Evolutionary conservation across 129 eudicot genomes (phyloP).

Genomic region (carrot (Daucus carota)): DH1_v3.0 NC_030382.2:53513001-53513500

Average conservation of each 20-base stretch:
- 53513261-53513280: neutral
- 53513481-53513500: conserved; percentile 87
- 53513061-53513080: conserved; percentile 42
- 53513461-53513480: conserved; percentile 52
- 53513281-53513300: neutral
- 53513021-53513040: conserved; percentile 35
- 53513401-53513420: neutral
- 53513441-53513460: conserved; percentile 57
- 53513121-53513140: conserved; percentile 43
- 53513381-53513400: neutral
- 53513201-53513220: neutral
- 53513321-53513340: neutral
- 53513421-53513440: neutral
- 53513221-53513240: neutral
- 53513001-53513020: conserved; percentile 16
- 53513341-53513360: neutral
- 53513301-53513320: neutral
- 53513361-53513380: neutral
- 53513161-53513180: neutral
- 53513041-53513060: conserved; percentile 35
- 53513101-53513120: conserved; percentile 39
- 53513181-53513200: neutral
- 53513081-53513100: conserved; percentile 40
- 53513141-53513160: neutral
- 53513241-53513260: neutral